Evolutionary conservation across 2,329 filamentous ascomycete species (phyloP), one percentile per base, ranked within the genome.

Genomic region (Emergomyces orientalis): DNA sequence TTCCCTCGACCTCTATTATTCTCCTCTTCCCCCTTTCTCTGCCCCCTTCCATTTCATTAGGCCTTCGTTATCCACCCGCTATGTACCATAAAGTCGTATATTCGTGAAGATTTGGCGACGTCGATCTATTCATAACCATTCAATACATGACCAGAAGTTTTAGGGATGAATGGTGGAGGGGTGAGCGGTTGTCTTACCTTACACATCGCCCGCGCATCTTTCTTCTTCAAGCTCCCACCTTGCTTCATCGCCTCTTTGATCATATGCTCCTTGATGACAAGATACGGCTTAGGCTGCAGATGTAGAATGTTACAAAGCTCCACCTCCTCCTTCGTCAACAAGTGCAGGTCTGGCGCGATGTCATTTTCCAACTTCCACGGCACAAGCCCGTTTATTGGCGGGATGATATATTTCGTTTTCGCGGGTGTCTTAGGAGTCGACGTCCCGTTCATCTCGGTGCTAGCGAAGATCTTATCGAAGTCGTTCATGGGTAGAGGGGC

Each of bases 21-120:
- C 17, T 2, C 19, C 8, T 34, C 2, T 34, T 56, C 5, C 9
- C 34, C 45, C n/a, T n/a, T n/a, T n/a, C n/a, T n/a, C n/a, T n/a
- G n/a, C n/a, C 11, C 2, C 13, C n/a, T 41, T 19, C 22, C 45
- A 13, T 17, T 22, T 47, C n/a, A 22, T 65, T 32, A 95, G 32
- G 87, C 89, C 79, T 95, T 94, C 39, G 87, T 88, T 65, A 97
- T 87, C 91, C 93, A 97, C 2, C 93, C 94, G 62, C 87, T 87
- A 72, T 91, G 90, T 66, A 96, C 89, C 78, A 97, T 92, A 73
- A 97, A 97, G 74, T 97, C 94, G 76, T 93, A 97, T 63, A 97
- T 86, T 67, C 90, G 84, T 22, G 88, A 87, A 0, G 89, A 88
- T 75, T 97, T 97, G 66, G 89, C 88, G 11, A 86, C 84, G 71